Percentiles rank a stretch among this genome's conserved stretches.
These are phyloP conservation scores for Coniochaeta sp. DNA, from an alignment of 2,329 filamentous ascomycete species.

Conservation along the genomic window DNA sequence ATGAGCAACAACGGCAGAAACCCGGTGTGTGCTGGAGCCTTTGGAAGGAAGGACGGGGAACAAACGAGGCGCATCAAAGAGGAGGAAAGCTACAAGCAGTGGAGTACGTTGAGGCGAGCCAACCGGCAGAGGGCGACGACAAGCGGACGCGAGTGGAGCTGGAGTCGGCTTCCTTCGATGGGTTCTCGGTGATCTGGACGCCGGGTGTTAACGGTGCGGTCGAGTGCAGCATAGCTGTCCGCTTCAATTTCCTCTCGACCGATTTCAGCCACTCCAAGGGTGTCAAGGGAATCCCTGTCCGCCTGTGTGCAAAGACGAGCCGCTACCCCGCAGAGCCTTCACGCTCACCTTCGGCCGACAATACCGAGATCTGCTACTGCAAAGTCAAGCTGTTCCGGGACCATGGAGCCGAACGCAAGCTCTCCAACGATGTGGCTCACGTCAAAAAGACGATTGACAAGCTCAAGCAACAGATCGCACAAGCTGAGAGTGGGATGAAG, in stretches of 20 bases:
- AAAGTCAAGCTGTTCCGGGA: constrained; percentile 97
- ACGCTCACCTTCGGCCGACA: constrained; percentile 35
- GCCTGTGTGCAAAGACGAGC: constrained; percentile 86
- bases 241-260: constrained; percentile 97
- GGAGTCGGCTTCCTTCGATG: constrained; percentile 79
- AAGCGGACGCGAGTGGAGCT: constrained; percentile 63
- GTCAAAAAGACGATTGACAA: constrained; percentile 97
- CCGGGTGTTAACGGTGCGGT: constrained; percentile 60
- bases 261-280: constrained; percentile 99
- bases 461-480: constrained; percentile 84
- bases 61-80: constrained; percentile 88
- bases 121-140: constrained; percentile 54
- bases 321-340: constrained; percentile 48
- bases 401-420: constrained; percentile 88
- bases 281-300: constrained; percentile 92
- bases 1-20: constrained; percentile 83
- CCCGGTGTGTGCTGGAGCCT: constrained; percentile 65
- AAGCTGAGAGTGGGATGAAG: constrained; percentile 62
- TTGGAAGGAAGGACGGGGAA: constrained; percentile 95
- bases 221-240: constrained; percentile 81
- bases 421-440: constrained; percentile 90
- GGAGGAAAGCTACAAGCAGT: constrained; percentile 91
- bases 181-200: constrained; percentile 87
- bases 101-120: constrained; percentile 72
- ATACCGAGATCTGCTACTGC: constrained; percentile 79